phyloP scores from a whole-genome alignment of 73 alveolate genomes.

The Blepharisma japonicum region DNA sequence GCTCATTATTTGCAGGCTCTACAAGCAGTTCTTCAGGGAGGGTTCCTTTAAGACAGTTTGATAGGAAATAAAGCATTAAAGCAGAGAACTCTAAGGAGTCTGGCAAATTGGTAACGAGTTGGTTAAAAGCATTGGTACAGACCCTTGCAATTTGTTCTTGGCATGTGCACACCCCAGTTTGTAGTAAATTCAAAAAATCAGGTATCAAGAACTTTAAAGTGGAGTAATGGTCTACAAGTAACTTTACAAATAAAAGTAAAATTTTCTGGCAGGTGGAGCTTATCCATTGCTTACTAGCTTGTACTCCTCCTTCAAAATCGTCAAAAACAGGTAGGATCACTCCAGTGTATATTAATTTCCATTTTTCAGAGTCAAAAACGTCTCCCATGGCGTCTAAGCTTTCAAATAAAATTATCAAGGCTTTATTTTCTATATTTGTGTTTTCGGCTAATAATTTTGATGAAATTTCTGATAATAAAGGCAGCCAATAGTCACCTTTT shows the following conservation, averaged over 20 bases:
- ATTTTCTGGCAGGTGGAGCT: slow-evolving; percentile 32
- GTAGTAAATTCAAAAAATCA: slow-evolving; percentile 30
- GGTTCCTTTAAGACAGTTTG: not conserved
- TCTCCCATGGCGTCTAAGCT: not conserved
- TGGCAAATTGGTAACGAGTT: not conserved
- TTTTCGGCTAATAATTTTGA: too few relatives aligned
- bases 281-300: not conserved
- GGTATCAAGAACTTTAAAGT: slow-evolving; percentile 30
- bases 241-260: slow-evolving; percentile 18
- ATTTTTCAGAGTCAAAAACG: not conserved
- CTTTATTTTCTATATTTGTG: not conserved
- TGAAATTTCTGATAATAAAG: too few relatives aligned
- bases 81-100: not conserved
- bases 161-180: not conserved
- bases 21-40: not conserved
- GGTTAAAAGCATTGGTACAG: not conserved
- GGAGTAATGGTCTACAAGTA: slow-evolving; percentile 14
- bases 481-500: too few relatives aligned
- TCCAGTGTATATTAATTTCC: not conserved
- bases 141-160: not conserved
- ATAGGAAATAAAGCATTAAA: not conserved
- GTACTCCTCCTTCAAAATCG: not conserved
- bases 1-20: slow-evolving; percentile 13
- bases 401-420: not conserved
- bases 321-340: not conserved